Percentiles rank a stretch among this genome's conserved stretches.
phyloP scores from a whole-genome alignment of 495 filamentous ascomycete genomes.

The Penicillium pulvis region DNA sequence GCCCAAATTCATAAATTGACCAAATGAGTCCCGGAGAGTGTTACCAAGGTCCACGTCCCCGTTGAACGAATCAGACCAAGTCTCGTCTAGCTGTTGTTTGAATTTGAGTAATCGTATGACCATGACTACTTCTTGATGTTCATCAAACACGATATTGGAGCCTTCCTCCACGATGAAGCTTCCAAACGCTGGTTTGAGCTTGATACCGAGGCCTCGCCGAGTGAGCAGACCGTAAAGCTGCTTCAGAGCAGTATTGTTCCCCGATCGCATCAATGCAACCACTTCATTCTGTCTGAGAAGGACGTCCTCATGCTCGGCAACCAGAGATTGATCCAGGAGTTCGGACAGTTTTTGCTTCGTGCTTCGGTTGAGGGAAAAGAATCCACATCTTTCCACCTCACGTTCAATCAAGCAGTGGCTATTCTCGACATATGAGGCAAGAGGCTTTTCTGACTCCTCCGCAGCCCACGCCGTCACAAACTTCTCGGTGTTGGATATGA shows the following conservation, averaged over 20 bases:
- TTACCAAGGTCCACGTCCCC: constrained; percentile 73
- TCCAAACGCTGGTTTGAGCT: constrained; percentile 71
- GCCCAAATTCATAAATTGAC: constrained; percentile 84
- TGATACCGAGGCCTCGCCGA: constrained; percentile 61
- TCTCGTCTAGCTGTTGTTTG: constrained; percentile 75
- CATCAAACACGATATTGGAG: constrained; percentile 75
- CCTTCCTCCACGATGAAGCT: constrained; percentile 79
- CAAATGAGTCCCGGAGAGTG: constrained; percentile 79
- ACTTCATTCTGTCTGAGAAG: constrained; percentile 65
- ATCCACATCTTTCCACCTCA: constrained; percentile 73
- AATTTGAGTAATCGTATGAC: constrained; percentile 78
- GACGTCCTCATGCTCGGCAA: constrained; percentile 60
- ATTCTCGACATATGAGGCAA: constrained; percentile 71
- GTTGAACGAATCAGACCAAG: constrained; percentile 71
- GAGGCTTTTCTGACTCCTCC: constrained; percentile 54
- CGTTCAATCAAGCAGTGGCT: constrained; percentile 65
- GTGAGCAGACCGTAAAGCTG: constrained; percentile 76
- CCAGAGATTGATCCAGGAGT: constrained; percentile 66
- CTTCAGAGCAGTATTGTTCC: constrained; percentile 65
- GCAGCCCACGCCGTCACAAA: constrained; percentile 70
- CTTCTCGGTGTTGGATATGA: constrained; percentile 63
- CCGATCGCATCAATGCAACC: constrained; percentile 64
- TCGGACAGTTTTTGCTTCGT: constrained; percentile 76
- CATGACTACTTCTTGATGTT: constrained; percentile 80
- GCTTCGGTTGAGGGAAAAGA: constrained; percentile 76